Evolutionary conservation across 805 yeast genomes (phyloP), one percentile per base, ranked within the genome.

Genomic region (Pichia kluyveri): DNA sequence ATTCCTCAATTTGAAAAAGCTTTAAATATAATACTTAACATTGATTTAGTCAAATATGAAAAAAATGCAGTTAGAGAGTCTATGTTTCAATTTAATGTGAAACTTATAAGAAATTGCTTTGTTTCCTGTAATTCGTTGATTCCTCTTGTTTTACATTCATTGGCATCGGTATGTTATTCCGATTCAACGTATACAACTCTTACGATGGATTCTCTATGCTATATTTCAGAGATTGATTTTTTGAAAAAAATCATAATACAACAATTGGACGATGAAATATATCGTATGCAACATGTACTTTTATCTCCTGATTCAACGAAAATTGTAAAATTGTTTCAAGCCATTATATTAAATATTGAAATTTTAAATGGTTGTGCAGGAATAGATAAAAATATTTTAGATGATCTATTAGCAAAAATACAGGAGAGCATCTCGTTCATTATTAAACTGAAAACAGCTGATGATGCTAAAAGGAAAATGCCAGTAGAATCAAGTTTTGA

Each of bases 1-100:
- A 61, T 74, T 5, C 55, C 61, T 17, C 86, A 82, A 55, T 65
- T 80, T 3, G 65, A 66, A 43, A 60, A 70, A 17, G 77, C 82
- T 0, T 49, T 82, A 7, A 60, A 65, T 26, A 54, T 67, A 2
- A 61, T 75, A 26, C 40, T 59, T 15, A 55, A 53, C 18, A 43
- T 66, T 1, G 53, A 48, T 17, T 42, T 49, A 12, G 36, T 38
- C 14, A 34, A 45, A 42, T 40, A 57, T 7, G 56, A 58, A 1
- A 65, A 67, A 34, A 45, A 49, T 6, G 69, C 69, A 45, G 72
- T 73, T 6, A 60, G 62, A 43, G 49, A 54, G 18, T 53, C 64
- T 0, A 44, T 74, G 14, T 56, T 63, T 19, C 51, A 51, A 2
- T 60, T 75, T 9, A 60, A 66, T 32, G 40, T 61, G 5, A 44